Percentiles rank a stretch among this genome's conserved stretches.
Conservation (phyloP, 306 rosid genomes). For the Corylus heterophylla region DNA sequence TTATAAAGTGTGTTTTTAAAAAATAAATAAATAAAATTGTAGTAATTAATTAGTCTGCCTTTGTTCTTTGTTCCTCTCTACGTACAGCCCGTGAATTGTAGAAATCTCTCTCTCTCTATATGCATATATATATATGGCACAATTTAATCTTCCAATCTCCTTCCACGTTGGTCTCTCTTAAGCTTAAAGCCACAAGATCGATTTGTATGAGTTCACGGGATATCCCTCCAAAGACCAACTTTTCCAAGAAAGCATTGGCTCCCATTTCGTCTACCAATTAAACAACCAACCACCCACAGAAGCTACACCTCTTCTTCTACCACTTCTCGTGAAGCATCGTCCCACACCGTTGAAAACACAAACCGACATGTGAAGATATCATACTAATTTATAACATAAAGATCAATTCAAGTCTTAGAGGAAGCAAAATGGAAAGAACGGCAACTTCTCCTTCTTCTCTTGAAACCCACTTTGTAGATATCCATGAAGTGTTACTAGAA, state of each 20-base stretch:
- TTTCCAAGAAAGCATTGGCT: conserved; percentile 32
- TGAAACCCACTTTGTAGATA: conserved; percentile 53
- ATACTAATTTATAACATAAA: background rate
- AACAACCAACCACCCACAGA: conserved; percentile 21
- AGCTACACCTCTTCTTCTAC: conserved; percentile 4
- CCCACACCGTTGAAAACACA: background rate
- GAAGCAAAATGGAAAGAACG: conserved; percentile 41
- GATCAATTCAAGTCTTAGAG: background rate
- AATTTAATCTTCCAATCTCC: background rate
- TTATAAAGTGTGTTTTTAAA: too few relatives aligned
- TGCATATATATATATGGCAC: background rate
- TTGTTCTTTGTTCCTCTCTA: too few relatives aligned
- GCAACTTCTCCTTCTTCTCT: conserved; percentile 23
- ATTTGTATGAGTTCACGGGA: conserved; percentile 37
- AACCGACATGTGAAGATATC: background rate
- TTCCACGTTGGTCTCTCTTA: conserved; percentile 1
- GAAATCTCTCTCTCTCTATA: background rate
- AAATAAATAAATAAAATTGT: too few relatives aligned
- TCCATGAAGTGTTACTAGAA: conserved; percentile 58
- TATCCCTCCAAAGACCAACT: conserved; percentile 21
- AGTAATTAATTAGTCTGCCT: too few relatives aligned
- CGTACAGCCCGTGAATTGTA: background rate
- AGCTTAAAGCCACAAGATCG: background rate
- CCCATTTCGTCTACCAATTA: conserved; percentile 19
- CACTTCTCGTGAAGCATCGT: conserved; percentile 28